phyloP scores from a whole-genome alignment of 140 eudicot genomes.

The Bidens hawaiensis region DNA sequence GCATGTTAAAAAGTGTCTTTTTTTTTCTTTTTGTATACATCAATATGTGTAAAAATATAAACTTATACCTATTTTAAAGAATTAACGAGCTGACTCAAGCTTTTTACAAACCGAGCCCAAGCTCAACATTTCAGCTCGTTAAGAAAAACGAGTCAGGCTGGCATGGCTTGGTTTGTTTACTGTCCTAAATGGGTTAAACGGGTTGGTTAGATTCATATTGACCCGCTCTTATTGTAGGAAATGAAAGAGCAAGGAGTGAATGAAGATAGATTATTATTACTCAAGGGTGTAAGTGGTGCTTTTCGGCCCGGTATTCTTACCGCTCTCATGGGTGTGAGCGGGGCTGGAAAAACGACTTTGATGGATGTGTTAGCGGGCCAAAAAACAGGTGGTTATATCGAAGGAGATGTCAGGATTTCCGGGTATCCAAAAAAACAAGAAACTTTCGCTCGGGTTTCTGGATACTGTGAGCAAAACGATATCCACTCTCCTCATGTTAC shows the following conservation, averaged over 20 bases:
- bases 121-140: too few relatives aligned
- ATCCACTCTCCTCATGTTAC: conserved; percentile 46
- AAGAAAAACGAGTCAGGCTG: too few relatives aligned
- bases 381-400: conserved; percentile 41
- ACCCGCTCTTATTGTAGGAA: conserved; percentile 34
- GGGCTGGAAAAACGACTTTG: conserved; percentile 42
- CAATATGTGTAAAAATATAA: too few relatives aligned
- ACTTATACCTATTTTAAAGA: too few relatives aligned
- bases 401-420: conserved; percentile 33
- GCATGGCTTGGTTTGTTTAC: too few relatives aligned
- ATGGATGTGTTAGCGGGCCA: conserved; percentile 42
- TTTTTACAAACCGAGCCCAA: too few relatives aligned
- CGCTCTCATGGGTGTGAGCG: conserved; percentile 77
- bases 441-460: conserved; percentile 39
- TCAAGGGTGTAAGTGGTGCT: conserved; percentile 71
- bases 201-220: not conserved
- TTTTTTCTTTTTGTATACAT: too few relatives aligned
- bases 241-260: conserved; percentile 59
- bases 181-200: not conserved
- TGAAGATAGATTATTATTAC: conserved; percentile 45
- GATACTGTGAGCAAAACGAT: conserved; percentile 42
- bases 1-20: too few relatives aligned
- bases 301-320: conserved; percentile 71
- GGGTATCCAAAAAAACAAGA: conserved; percentile 43
- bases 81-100: too few relatives aligned